These are phyloP conservation scores for Sporothrix pallida DNA, from an alignment of 2,329 filamentous ascomycete species.

Conservation along the genomic window DNA sequence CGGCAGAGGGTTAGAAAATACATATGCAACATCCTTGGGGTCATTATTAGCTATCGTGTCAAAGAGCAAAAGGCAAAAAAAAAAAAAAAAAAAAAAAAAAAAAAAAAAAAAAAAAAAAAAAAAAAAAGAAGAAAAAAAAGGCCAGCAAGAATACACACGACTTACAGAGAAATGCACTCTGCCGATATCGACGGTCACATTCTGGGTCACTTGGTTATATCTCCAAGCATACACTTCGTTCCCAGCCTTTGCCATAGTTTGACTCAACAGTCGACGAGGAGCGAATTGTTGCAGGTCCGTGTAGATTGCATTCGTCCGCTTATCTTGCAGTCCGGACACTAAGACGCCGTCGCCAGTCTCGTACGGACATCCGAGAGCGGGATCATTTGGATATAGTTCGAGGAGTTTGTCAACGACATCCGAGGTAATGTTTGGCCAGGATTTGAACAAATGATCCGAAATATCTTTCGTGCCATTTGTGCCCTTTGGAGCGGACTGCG, in stretches of 20 bases:
- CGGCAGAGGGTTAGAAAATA: conserved; percentile 3
- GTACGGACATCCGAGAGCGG: conserved; percentile 3
- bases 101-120: neutral
- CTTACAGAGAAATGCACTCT: conserved; percentile 18
- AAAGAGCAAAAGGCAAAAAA: neutral
- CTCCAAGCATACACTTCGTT: conserved; percentile 15
- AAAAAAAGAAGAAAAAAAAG: neutral
- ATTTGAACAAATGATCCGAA: neutral
- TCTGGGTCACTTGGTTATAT: conserved; percentile 16
- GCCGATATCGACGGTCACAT: conserved; percentile 8
- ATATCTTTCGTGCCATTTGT: neutral
- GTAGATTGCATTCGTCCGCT: neutral
- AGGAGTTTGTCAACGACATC: neutral
- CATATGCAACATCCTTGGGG: conserved; percentile 13
- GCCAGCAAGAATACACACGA: neutral
- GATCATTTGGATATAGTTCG: conserved; percentile 6
- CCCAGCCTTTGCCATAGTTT: conserved; percentile 5
- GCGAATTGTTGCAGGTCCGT: conserved; percentile 6
- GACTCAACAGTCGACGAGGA: conserved; percentile 12
- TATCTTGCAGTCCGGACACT: conserved; percentile 2
- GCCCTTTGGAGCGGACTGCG: conserved; percentile 5
- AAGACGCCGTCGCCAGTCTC: conserved; percentile 8
- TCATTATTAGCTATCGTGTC: neutral
- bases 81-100: neutral
- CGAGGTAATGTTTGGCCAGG: conserved; percentile 15